These are phyloP conservation scores for Yamadazyma sp. DNA, from an alignment of 805 yeast genomes.

Conservation along the genomic window DNA sequence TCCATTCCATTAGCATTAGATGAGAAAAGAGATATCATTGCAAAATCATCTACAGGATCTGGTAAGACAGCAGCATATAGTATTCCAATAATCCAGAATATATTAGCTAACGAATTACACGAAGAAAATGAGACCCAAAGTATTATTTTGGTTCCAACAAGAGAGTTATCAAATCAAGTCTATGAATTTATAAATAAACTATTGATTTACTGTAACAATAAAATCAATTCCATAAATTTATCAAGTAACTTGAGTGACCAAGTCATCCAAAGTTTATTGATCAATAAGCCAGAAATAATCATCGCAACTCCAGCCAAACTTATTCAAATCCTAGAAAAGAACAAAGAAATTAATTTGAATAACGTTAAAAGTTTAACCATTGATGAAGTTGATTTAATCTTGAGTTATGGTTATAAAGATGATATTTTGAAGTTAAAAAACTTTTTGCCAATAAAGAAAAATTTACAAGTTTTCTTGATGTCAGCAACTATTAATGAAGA, in stretches of 20 bases:
- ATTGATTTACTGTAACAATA: constrained; percentile 66
- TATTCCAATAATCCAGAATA: constrained; percentile 79
- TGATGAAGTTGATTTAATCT: constrained; percentile 91
- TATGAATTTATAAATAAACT: constrained; percentile 64
- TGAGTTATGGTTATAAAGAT: constrained; percentile 87
- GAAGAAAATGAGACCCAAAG: constrained; percentile 41
- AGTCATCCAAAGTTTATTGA: constrained; percentile 66
- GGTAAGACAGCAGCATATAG: constrained; percentile 93
- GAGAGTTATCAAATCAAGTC: constrained; percentile 89
- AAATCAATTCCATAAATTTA: constrained; percentile 63
- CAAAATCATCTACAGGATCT: constrained; percentile 92
- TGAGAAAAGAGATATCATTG: constrained; percentile 87
- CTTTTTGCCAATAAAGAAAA: constrained; percentile 66
- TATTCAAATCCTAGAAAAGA: constrained; percentile 49
- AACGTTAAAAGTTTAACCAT: constrained; percentile 70
- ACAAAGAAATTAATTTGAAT: constrained; percentile 44
- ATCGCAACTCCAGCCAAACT: constrained; percentile 86
- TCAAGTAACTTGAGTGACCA: constrained; percentile 64
- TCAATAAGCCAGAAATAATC: constrained; percentile 75
- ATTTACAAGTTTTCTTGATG: constrained; percentile 88
- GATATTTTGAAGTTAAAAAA: constrained; percentile 69
- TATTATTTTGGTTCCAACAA: constrained; percentile 85
- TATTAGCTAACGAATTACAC: constrained; percentile 44
- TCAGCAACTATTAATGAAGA: constrained; percentile 93
- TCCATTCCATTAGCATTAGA: constrained; percentile 91